Percentiles rank a stretch among this genome's conserved stretches.
These are phyloP conservation scores for Cordia subcordata DNA, from an alignment of 257 asterid genomes.

Conservation along the genomic window DNA sequence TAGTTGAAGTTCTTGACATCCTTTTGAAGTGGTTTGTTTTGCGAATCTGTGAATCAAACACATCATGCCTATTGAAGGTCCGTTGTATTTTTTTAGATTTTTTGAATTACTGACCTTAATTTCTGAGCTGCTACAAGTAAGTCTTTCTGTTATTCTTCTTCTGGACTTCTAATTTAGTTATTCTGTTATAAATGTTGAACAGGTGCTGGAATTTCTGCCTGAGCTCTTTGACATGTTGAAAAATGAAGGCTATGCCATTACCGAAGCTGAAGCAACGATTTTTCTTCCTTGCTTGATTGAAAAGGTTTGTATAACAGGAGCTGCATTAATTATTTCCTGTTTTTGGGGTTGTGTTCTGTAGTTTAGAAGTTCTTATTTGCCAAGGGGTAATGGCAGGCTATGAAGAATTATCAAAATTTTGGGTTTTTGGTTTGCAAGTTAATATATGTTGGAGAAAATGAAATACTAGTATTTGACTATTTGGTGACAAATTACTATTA, in stretches of 20 bases:
- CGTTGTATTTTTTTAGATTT: background rate
- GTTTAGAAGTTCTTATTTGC: no score
- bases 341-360: background rate
- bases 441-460: no score
- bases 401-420: no score
- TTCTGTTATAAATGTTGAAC: constrained; percentile 15
- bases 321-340: constrained; percentile 9
- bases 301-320: constrained; percentile 47
- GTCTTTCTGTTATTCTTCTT: background rate
- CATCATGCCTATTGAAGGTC: constrained; percentile 92
- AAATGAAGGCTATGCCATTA: constrained; percentile 78
- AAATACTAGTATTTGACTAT: no score
- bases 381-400: no score
- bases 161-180: constrained; percentile 1
- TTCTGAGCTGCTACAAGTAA: background rate
- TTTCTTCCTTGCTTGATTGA: constrained; percentile 93
- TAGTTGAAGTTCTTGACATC: constrained; percentile 83
- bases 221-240: constrained; percentile 83
- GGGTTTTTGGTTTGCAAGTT: no score
- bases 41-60: constrained; percentile 90
- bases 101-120: background rate
- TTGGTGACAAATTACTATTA: no score
- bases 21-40: constrained; percentile 87
- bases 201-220: constrained; percentile 99
- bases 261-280: constrained; percentile 96